A percentile compares a stretch with the other conserved stretches of the same genome.
phyloP scores from a whole-genome alignment of 1,139 yeast genomes.

The Lodderomyces theae region DNA sequence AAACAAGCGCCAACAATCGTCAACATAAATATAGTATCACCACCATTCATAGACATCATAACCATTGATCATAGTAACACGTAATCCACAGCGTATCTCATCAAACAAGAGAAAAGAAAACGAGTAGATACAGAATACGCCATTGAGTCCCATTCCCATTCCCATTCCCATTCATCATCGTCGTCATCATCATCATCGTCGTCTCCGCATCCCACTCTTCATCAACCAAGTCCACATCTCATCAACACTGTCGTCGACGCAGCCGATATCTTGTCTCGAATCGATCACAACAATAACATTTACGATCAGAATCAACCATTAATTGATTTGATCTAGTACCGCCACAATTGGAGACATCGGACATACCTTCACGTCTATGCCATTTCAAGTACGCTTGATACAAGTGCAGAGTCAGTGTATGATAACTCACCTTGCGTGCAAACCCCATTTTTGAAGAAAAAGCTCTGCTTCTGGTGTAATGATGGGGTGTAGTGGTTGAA shows the following conservation, averaged over 20 bases:
- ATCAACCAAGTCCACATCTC: neutral
- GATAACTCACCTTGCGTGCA: neutral
- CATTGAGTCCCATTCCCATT: too few relatives aligned
- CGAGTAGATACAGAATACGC: too few relatives aligned
- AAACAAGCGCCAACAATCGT: too few relatives aligned
- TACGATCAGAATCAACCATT: slow-evolving; percentile 5
- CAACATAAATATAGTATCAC: too few relatives aligned
- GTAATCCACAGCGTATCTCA: too few relatives aligned
- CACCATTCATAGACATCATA: too few relatives aligned
- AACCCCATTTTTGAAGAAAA: neutral
- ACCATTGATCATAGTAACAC: too few relatives aligned
- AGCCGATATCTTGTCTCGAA: neutral
- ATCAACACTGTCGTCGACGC: neutral
- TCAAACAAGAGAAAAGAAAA: too few relatives aligned
- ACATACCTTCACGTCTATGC: neutral
- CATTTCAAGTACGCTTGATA: too few relatives aligned
- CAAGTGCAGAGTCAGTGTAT: neutral
- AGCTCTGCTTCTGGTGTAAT: neutral
- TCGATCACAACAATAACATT: neutral
- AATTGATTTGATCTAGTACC: slow-evolving; percentile 2
- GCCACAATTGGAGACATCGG: neutral
- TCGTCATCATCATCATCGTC: too few relatives aligned
- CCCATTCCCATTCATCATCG: neutral
- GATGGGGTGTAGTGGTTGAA: neutral
- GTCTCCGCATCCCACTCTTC: neutral